Conservation (phyloP, 1,284 basidiomycete species). For the Pyrrhoderma noxium region DNA sequence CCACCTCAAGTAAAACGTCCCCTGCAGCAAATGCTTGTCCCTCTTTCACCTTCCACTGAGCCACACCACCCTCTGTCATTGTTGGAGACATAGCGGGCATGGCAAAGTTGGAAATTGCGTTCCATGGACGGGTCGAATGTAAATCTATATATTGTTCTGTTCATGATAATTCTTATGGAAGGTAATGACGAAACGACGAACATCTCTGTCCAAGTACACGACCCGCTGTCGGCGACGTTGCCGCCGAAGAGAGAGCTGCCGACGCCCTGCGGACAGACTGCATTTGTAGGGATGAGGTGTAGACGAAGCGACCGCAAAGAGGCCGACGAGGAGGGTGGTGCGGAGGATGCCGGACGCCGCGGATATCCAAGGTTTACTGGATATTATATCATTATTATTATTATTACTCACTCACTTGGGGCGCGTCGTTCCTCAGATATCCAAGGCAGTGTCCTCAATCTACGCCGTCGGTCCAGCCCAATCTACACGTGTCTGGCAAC, state of each 20-base stretch:
- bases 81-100: constrained; percentile 99
- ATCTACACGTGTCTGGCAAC: too few species aligned
- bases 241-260: not conserved
- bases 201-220: not conserved
- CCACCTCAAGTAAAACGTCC: constrained; percentile 91
- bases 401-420: too few species aligned
- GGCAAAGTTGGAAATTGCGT: constrained; percentile 61
- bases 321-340: not conserved
- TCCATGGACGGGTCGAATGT: constrained; percentile 46
- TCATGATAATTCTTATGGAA: not conserved
- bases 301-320: too few species aligned
- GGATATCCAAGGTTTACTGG: too few species aligned
- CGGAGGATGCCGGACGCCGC: not conserved
- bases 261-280: not conserved
- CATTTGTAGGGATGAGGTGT: not conserved
- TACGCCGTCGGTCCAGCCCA: too few species aligned
- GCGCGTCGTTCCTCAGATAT: too few species aligned
- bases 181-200: not conserved
- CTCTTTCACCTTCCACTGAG: constrained; percentile 88
- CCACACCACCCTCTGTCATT: constrained; percentile 96
- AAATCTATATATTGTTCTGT: constrained; percentile 37
- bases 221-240: not conserved
- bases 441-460: too few species aligned
- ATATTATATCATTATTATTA: too few species aligned
- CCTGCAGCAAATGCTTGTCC: constrained; percentile 82